Conservation (phyloP, 176 grass and related monocot species). For the Stipa capillata region DNA sequence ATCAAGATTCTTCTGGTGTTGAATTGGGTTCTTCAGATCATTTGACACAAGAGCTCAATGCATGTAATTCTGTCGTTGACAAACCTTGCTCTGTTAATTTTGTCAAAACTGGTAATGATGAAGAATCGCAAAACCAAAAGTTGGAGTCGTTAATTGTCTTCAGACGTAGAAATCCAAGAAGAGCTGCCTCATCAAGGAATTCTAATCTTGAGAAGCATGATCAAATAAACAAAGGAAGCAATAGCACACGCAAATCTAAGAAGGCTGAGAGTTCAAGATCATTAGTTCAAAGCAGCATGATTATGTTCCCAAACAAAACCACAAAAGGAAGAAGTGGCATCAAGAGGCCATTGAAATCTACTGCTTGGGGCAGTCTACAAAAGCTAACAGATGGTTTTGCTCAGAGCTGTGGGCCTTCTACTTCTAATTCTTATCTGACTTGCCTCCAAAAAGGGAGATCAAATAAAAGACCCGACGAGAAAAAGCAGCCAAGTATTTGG, state of each 20-base stretch:
- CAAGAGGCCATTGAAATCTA: conserved; percentile 34
- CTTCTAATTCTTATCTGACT: conserved; percentile 27
- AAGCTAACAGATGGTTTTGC: conserved; percentile 43
- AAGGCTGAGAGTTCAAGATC: conserved; percentile 25
- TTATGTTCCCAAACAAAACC: conserved; percentile 40
- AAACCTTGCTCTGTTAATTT: conserved; percentile 19
- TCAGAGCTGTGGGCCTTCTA: conserved; percentile 26
- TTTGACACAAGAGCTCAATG: conserved; percentile 10
- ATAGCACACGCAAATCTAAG: conserved; percentile 35
- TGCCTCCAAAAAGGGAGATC: conserved; percentile 23
- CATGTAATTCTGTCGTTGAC: not conserved
- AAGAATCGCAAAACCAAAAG: conserved; percentile 29
- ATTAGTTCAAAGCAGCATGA: conserved; percentile 26
- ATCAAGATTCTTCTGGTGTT: not conserved
- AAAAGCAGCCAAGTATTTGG: conserved; percentile 14
- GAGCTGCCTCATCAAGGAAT: conserved; percentile 56
- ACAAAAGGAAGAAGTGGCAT: conserved; percentile 59
- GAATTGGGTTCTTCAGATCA: not conserved
- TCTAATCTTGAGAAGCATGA: conserved; percentile 37
- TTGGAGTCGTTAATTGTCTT: conserved; percentile 34
- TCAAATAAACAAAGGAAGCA: conserved; percentile 43
- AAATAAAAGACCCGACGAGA: conserved; percentile 25
- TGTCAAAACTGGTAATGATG: conserved; percentile 15
- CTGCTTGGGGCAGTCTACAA: conserved; percentile 44
- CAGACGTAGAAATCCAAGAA: conserved; percentile 78